A percentile compares a stretch with the other conserved stretches of the same genome.
These are phyloP conservation scores for Corymbia calophylla DNA, from an alignment of 441 rosid genomes.

Conservation along the genomic window DNA sequence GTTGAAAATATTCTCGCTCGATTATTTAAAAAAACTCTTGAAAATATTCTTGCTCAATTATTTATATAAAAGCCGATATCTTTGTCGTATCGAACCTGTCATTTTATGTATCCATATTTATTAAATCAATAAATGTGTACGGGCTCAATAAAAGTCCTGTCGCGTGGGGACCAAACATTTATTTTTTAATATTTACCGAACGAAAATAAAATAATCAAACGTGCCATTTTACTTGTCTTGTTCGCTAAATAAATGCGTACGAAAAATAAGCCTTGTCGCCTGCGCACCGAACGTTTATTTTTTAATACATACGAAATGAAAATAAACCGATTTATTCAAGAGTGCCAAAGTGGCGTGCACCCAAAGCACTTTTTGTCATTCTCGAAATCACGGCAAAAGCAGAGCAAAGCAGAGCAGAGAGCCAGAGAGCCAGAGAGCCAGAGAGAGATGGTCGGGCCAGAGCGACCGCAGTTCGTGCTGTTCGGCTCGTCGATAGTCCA, in stretches of 20 bases:
- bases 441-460: slow-evolving; percentile 67
- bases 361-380: not conserved
- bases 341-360: not conserved
- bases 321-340: not conserved
- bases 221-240: not conserved
- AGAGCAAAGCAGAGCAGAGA: not conserved
- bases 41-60: not conserved
- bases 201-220: not conserved
- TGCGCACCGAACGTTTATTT: not conserved
- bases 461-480: slow-evolving; percentile 83
- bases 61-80: rapidly evolving
- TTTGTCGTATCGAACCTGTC: not conserved
- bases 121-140: no score
- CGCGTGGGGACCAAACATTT: no score
- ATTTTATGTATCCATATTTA: no score
- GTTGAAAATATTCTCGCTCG: no score
- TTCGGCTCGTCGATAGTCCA: slow-evolving; percentile 99
- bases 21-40: not conserved
- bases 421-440: not conserved
- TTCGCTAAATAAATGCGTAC: not conserved
- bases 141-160: no score
- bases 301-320: not conserved
- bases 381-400: not conserved
- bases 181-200: no score
- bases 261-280: not conserved